phyloP scores from a whole-genome alignment of 2,329 filamentous ascomycete genomes.

The Colletotrichum trifolii region DNA sequence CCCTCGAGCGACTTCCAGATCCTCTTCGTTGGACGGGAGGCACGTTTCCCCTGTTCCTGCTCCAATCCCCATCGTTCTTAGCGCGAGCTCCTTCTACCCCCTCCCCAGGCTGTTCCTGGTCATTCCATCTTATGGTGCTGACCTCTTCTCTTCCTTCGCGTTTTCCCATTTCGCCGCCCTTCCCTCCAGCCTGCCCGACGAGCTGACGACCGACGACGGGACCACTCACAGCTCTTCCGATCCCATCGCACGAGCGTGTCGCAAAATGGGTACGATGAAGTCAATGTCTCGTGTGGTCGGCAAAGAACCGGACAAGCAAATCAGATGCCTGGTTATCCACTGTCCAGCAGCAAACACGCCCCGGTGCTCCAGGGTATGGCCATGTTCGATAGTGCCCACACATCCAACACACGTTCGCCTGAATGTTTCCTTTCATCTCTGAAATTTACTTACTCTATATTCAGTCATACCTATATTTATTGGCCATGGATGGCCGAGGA shows the following conservation, averaged over 20 bases:
- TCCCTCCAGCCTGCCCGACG: slow-evolving; percentile 2
- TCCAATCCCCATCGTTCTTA: slow-evolving; percentile 13
- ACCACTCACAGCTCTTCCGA: neutral
- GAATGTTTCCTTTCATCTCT: neutral
- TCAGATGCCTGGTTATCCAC: neutral
- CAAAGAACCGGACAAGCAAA: neutral
- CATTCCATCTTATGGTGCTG: slow-evolving; percentile 18
- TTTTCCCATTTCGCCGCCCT: neutral
- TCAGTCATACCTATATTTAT: neutral
- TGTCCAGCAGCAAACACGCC: too few species aligned
- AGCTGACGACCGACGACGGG: too few species aligned
- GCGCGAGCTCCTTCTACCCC: slow-evolving; percentile 8
- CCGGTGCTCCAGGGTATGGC: too few species aligned
- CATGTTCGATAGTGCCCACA: neutral
- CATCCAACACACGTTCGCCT: neutral
- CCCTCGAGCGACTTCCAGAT: neutral
- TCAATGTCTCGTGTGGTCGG: neutral
- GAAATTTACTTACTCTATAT: neutral
- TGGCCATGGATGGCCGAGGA: too few species aligned
- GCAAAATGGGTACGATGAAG: neutral
- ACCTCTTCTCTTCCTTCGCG: slow-evolving; percentile 16
- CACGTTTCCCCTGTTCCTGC: slow-evolving; percentile 18
- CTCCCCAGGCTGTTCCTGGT: slow-evolving; percentile 22
- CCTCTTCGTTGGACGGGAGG: slow-evolving; percentile 12
- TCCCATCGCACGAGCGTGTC: neutral